Percentiles rank a stretch among this genome's conserved stretches.
These are phyloP conservation scores for Helicocarpus griseus DNA, from an alignment of 2,329 filamentous ascomycete species.

Conservation along the genomic window DNA sequence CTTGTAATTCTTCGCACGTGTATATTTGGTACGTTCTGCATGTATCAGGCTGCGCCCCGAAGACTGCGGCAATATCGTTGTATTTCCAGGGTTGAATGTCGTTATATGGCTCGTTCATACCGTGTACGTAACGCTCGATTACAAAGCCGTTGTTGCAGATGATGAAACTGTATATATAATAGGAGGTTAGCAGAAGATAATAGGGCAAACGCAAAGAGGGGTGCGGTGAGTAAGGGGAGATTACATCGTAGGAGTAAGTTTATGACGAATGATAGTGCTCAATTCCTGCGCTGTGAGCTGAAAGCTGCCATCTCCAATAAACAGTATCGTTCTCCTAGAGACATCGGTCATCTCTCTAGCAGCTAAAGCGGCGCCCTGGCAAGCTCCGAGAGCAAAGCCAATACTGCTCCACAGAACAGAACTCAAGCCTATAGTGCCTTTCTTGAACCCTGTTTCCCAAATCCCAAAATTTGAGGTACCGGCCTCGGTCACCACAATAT, in stretches of 20 bases:
- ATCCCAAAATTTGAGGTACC: constrained; percentile 84
- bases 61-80: constrained; percentile 55
- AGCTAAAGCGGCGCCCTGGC: constrained; percentile 63
- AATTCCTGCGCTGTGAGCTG: constrained; percentile 79
- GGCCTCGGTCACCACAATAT: constrained; percentile 78
- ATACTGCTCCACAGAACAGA: constrained; percentile 67
- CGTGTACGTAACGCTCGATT: constrained; percentile 82
- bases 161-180: constrained; percentile 54
- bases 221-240: constrained; percentile 18
- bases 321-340: constrained; percentile 61
- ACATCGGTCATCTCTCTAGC: constrained; percentile 51
- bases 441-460: constrained; percentile 72
- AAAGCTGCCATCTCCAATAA: constrained; percentile 82
- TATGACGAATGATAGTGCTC: constrained; percentile 69
- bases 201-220: neutral
- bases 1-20: constrained; percentile 56
- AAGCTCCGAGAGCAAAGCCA: constrained; percentile 54
- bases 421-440: constrained; percentile 66
- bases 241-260: constrained; percentile 66
- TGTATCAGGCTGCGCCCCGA: constrained; percentile 49
- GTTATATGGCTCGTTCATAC: constrained; percentile 70
- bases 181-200: neutral
- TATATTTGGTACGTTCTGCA: constrained; percentile 53
- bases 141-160: constrained; percentile 85
- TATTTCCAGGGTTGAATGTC: constrained; percentile 68